These are phyloP conservation scores for Marsdenia floribunda DNA, from an alignment of 257 asterid species.

Conservation along the genomic window DNA sequence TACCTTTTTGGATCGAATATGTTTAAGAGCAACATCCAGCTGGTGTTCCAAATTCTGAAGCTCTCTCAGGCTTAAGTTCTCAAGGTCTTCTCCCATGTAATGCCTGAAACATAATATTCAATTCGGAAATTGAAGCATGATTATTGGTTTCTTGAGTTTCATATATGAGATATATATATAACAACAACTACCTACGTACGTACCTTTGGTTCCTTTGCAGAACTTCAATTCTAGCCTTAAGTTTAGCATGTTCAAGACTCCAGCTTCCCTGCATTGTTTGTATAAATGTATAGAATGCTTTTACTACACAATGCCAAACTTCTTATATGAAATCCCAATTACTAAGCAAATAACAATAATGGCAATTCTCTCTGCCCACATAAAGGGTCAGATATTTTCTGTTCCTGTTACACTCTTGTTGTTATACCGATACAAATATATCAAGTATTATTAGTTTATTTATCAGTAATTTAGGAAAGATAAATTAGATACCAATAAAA, in stretches of 20 bases:
- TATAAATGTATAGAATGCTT: background rate
- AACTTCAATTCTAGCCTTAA: constrained; percentile 78
- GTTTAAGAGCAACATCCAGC: constrained; percentile 72
- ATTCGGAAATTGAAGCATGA: too few species aligned
- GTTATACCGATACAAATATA: too few species aligned
- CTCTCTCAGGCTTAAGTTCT: constrained; percentile 56
- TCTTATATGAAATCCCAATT: background rate
- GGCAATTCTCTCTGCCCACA: background rate
- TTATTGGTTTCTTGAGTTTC: too few species aligned
- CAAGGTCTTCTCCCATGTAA: constrained; percentile 73
- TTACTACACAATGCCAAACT: background rate
- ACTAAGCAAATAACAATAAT: background rate
- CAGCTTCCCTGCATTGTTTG: constrained; percentile 51
- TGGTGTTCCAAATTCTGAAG: constrained; percentile 83
- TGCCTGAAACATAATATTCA: constrained; percentile 38
- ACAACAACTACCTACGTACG: background rate
- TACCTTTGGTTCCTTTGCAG: constrained; percentile 71
- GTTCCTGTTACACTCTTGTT: too few species aligned
- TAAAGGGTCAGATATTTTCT: too few species aligned
- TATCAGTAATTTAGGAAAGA: too few species aligned
- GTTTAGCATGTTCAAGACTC: constrained; percentile 78
- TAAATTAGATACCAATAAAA: too few species aligned
- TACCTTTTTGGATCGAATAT: constrained; percentile 76
- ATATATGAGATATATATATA: background rate
- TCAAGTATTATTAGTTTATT: too few species aligned